Evolutionary conservation across 2,329 filamentous ascomycete genomes (phyloP), one percentile per base, ranked within the genome.

Genomic region (Phaeosphaeria sp.): DNA sequence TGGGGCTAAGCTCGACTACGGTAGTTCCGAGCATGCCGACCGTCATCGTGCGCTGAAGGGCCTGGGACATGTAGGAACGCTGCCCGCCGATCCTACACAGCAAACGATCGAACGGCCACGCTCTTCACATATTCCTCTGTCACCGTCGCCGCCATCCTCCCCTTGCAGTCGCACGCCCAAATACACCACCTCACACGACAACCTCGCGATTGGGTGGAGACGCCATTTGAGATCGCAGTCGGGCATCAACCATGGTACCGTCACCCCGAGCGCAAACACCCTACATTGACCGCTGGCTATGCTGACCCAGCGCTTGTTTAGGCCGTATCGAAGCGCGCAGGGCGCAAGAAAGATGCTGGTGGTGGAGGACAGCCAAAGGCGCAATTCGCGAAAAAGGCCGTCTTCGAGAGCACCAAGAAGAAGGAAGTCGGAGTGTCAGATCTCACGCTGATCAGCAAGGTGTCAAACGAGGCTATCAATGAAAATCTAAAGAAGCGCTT

Each of bases 351-450:
- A 73, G 83, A 84, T 68, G 79, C 78, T 23, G 77, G 70, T 70
- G 82, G 79, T 64, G 75, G 78, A 46, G 63, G 66, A 18, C 65
- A 66, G 53, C 79, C 78, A 46, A 82, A 83, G 58, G 82, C 84
- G 69, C 81, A 88, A 62, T 92, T 91, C 79, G 92, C 96, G 68
- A 94, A 93, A 81, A 98, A 98, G 82, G 95, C 95, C 63, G 92
- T 91, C 60, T 99, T 96, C 80, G 95, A 99, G 78, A 92, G 89
- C 60, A 91, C 89, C 66, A 98, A 98, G 86, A 99, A 98, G 89
- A 98, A 97, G 86, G 93, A 99, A 80, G 95, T 99, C 69, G 95
- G 95, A 66, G 95, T 99, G 54, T 97, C 95, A 54, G 95, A 99
- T 84, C 85, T 99, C 77, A 99, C 95, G 3, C 84, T 99, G 72